Conservation (phyloP, 2,329 filamentous ascomycete genomes). For the Nothomitra cinnamomea region DNA sequence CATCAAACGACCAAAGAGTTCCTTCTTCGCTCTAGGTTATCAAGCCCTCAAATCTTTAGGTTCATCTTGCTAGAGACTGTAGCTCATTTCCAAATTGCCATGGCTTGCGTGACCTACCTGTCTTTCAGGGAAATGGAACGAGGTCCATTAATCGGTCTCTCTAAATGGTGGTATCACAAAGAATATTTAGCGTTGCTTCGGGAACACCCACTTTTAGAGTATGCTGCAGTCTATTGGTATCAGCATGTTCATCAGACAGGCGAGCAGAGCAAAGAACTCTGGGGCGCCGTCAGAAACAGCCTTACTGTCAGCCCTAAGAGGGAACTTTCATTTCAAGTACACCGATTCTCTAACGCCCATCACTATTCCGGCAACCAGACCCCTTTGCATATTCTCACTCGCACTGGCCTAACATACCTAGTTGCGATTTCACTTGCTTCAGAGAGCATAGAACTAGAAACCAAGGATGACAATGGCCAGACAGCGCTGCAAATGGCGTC, state of each 20-base stretch:
- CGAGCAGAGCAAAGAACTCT: not conserved
- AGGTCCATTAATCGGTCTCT: not conserved
- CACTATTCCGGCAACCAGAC: not conserved
- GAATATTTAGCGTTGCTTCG: not conserved
- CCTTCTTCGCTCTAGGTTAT: not conserved
- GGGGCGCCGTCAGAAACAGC: not conserved
- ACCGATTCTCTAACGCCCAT: not conserved
- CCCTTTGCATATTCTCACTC: not conserved
- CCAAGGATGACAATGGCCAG: not conserved
- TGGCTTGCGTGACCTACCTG: not conserved
- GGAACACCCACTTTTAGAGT: not conserved
- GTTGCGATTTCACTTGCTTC: not conserved
- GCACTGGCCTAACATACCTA: not conserved
- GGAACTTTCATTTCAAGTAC: not conserved
- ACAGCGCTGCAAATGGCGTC: not conserved
- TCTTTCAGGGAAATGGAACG: not conserved
- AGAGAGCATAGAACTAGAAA: not conserved
- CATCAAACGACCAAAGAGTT: not conserved
- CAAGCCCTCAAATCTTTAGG: not conserved
- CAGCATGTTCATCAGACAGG: not conserved
- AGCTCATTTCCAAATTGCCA: not conserved
- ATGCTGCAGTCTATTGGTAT: not conserved
- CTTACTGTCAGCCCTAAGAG: not conserved
- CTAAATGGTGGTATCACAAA: not conserved
- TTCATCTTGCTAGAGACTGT: not conserved